Conservation (phyloP, 108 stramenopile genomes). For the Nitzschia sp. region DNA sequence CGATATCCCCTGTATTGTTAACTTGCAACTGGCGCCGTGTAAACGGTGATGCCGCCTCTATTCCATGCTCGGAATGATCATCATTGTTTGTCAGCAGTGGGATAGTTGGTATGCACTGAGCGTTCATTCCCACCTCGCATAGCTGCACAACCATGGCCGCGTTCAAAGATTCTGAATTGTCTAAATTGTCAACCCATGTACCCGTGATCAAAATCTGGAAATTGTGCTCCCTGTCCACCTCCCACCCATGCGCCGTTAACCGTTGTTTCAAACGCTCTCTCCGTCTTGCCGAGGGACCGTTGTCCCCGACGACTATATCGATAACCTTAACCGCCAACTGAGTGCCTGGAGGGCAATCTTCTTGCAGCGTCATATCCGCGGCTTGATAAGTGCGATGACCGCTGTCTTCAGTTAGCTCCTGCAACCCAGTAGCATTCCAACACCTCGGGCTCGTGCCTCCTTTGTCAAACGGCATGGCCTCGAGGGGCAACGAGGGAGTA, state of each 20-base stretch:
- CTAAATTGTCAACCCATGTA: background rate
- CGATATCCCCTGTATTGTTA: background rate
- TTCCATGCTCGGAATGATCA: background rate
- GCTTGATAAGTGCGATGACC: background rate
- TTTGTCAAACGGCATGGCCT: background rate
- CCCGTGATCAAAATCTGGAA: background rate
- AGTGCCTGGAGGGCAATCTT: background rate
- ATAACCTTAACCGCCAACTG: background rate
- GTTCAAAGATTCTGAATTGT: background rate
- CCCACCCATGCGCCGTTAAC: background rate
- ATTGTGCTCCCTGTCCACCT: background rate
- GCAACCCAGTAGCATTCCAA: conserved; percentile 1
- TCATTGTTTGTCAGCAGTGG: background rate
- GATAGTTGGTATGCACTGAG: background rate
- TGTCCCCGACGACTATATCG: background rate
- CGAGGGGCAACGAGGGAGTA: background rate
- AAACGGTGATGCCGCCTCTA: background rate
- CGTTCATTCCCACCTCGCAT: background rate
- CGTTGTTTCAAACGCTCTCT: background rate
- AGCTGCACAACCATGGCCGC: background rate
- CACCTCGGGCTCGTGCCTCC: background rate
- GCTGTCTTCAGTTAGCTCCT: background rate
- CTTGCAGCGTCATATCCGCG: background rate
- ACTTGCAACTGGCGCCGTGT: background rate
- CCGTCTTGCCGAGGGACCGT: background rate